Evolutionary conservation across 805 yeast species (phyloP).

Genomic region (Candida rishiriensis): DNA sequence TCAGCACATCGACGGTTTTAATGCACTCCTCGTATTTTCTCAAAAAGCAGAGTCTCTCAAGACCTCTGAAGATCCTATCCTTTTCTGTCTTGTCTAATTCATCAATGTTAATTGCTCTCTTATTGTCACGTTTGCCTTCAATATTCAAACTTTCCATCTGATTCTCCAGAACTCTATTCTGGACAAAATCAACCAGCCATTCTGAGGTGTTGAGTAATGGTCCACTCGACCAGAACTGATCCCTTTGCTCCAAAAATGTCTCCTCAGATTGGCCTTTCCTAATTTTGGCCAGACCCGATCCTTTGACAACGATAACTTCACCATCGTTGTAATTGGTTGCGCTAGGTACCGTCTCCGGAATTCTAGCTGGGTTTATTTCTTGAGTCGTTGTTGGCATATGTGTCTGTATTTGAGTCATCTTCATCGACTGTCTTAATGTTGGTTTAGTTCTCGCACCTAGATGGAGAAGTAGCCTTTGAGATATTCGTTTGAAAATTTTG

Average conservation of each 20-base stretch:
- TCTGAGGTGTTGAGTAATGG: slow-evolving; percentile 48
- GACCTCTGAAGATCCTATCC: slow-evolving; percentile 49
- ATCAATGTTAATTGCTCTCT: slow-evolving; percentile 17
- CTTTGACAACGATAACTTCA: slow-evolving; percentile 39
- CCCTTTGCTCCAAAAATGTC: slow-evolving; percentile 49
- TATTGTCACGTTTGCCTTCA: slow-evolving; percentile 9
- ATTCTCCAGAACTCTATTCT: not conserved
- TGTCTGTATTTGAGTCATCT: not conserved
- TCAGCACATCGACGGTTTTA: slow-evolving; percentile 35
- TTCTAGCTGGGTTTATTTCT: too few species aligned
- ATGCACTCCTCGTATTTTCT: slow-evolving; percentile 50
- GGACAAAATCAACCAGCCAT: slow-evolving; percentile 33
- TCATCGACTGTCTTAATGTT: not conserved
- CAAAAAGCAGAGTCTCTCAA: slow-evolving; percentile 59
- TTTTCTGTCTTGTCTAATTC: slow-evolving; percentile 48
- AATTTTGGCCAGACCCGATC: slow-evolving; percentile 42
- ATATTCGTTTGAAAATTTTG: too few species aligned
- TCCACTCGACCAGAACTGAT: slow-evolving; percentile 48
- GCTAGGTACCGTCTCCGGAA: slow-evolving; percentile 1
- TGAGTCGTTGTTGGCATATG: too few species aligned
- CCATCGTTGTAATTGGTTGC: slow-evolving; percentile 29
- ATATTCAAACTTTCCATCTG: not conserved
- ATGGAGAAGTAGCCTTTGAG: too few species aligned
- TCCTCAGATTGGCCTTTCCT: slow-evolving; percentile 73
- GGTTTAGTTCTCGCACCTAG: too few species aligned